Percentiles rank a stretch among this genome's conserved stretches.
phyloP scores from a whole-genome alignment of 2,329 filamentous ascomycete genomes.

The Trichophyton benhamiae region DNA sequence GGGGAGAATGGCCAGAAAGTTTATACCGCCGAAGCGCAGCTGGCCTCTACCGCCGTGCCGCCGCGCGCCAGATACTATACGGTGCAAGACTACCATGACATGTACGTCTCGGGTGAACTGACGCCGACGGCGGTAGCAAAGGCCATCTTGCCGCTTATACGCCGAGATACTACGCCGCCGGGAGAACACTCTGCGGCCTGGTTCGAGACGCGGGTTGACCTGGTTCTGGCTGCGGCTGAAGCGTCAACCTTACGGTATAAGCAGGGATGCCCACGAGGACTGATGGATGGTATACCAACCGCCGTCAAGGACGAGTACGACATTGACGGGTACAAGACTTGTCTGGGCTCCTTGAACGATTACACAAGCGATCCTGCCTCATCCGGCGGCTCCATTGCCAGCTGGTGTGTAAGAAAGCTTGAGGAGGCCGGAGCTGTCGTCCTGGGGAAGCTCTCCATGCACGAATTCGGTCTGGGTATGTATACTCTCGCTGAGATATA shows the following conservation, averaged over 20 bases:
- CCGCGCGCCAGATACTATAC: conserved; percentile 45
- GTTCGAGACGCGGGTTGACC: conserved; percentile 50
- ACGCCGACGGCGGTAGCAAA: conserved; percentile 63
- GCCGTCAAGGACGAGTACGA: conserved; percentile 65
- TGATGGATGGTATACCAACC: conserved; percentile 64
- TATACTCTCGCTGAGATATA: neutral
- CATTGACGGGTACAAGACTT: conserved; percentile 52
- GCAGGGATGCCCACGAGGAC: conserved; percentile 47
- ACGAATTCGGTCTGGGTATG: conserved; percentile 54
- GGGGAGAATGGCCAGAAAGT: too few species aligned
- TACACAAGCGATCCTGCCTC: conserved; percentile 28
- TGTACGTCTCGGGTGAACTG: conserved; percentile 55
- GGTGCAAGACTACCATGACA: conserved; percentile 60
- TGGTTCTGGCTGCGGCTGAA: conserved; percentile 54
- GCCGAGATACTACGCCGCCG: conserved; percentile 41
- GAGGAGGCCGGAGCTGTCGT: conserved; percentile 57
- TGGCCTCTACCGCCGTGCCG: conserved; percentile 19
- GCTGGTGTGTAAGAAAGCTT: conserved; percentile 53
- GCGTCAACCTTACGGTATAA: conserved; percentile 61
- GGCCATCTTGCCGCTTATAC: conserved; percentile 57
- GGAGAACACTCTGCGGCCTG: conserved; percentile 60
- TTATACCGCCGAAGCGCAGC: conserved; percentile 13
- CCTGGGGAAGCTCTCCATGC: conserved; percentile 62
- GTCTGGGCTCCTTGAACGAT: conserved; percentile 48
- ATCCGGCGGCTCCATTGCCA: conserved; percentile 36